phyloP scores from a whole-genome alignment of 495 filamentous ascomycete species.

The Baudoinia panamericana region DNA sequence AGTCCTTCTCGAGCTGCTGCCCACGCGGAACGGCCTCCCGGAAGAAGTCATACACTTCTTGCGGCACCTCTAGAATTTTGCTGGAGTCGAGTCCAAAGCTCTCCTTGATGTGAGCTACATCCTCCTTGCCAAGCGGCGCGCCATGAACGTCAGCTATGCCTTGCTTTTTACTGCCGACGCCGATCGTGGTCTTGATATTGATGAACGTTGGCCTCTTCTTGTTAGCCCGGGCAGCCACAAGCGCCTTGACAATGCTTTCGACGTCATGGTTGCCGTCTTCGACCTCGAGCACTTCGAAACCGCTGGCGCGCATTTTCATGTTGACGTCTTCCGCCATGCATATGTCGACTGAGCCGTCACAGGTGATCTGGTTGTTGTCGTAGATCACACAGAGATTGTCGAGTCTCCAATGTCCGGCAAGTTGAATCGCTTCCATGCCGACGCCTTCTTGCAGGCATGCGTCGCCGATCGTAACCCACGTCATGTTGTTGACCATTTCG shows the following conservation, averaged over 20 bases:
- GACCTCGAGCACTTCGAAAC: conserved; percentile 46
- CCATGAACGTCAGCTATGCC: conserved; percentile 41
- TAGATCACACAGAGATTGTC: conserved; percentile 45
- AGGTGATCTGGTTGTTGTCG: conserved; percentile 49
- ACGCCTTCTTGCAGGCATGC: conserved; percentile 49
- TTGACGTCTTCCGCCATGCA: conserved; percentile 47
- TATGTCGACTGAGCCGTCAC: conserved; percentile 44
- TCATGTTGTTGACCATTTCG: conserved; percentile 37
- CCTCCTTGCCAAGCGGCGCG: conserved; percentile 36
- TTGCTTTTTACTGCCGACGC: conserved; percentile 38
- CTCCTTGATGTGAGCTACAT: conserved; percentile 39
- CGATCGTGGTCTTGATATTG: conserved; percentile 46
- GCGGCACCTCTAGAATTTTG: conserved; percentile 35
- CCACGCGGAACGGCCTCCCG: conserved; percentile 21
- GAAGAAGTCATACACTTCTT: conserved; percentile 40
- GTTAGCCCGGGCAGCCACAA: conserved; percentile 33
- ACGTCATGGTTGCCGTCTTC: conserved; percentile 42
- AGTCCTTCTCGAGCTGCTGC: conserved; percentile 9
- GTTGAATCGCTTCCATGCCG: conserved; percentile 42
- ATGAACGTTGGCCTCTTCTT: conserved; percentile 45
- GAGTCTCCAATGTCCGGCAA: conserved; percentile 43
- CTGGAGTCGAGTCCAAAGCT: conserved; percentile 35
- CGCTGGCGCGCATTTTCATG: conserved; percentile 44
- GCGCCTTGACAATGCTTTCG: conserved; percentile 36
- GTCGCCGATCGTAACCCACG: conserved; percentile 47